Conservation (phyloP, 768 basidiomycete species). For the Tylopilus balloui region DNA sequence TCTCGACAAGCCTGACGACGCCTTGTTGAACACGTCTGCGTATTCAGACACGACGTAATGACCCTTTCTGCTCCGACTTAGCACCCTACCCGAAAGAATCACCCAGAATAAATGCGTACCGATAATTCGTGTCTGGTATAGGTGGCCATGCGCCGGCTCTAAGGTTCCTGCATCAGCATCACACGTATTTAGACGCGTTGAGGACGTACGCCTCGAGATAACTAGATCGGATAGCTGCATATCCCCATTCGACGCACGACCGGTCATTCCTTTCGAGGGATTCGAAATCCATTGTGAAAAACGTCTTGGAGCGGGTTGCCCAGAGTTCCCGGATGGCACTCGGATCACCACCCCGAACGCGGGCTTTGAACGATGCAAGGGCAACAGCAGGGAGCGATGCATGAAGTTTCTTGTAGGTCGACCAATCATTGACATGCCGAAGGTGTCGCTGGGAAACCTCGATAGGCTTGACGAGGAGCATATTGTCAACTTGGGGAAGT, state of each 20-base stretch:
- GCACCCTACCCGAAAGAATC: background rate
- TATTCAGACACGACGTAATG: conserved; percentile 74
- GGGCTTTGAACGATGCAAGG: conserved; percentile 59
- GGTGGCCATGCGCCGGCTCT: conserved; percentile 77
- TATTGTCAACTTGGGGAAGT: conserved; percentile 66
- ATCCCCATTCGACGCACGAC: conserved; percentile 74
- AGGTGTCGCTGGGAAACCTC: conserved; percentile 66
- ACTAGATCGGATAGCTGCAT: conserved; percentile 71
- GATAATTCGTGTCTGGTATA: conserved; percentile 67
- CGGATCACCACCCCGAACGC: conserved; percentile 63
- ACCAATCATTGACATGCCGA: conserved; percentile 63
- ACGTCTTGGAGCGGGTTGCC: conserved; percentile 67
- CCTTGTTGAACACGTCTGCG: conserved; percentile 59
- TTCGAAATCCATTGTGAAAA: conserved; percentile 71
- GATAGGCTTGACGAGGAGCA: conserved; percentile 63
- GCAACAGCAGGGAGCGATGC: conserved; percentile 66
- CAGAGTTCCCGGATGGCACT: conserved; percentile 63
- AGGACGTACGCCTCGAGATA: conserved; percentile 62
- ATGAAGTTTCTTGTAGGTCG: conserved; percentile 65
- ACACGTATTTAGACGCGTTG: background rate
- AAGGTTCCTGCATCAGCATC: conserved; percentile 6
- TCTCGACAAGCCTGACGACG: conserved; percentile 64
- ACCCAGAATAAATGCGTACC: conserved; percentile 40
- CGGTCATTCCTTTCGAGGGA: conserved; percentile 69
- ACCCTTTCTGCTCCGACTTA: conserved; percentile 42